These are phyloP conservation scores for Curvularia verruculosa DNA, from an alignment of 2,329 filamentous ascomycete genomes.

Conservation along the genomic window DNA sequence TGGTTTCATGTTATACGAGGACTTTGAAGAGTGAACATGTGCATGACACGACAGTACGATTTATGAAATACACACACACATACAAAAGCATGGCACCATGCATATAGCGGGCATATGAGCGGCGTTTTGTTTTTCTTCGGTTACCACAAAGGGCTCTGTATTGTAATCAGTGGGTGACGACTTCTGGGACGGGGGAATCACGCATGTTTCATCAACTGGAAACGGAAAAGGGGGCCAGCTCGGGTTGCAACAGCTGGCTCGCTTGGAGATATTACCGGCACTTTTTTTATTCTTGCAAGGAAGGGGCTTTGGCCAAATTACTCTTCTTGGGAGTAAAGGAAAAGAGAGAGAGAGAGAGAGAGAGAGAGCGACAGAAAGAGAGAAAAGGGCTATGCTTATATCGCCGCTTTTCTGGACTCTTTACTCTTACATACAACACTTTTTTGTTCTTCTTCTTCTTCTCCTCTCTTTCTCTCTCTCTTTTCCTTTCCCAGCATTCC, in stretches of 20 bases:
- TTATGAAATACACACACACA: constrained; percentile 18
- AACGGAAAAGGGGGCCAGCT: neutral
- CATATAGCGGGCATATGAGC: constrained; percentile 20
- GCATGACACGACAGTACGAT: constrained; percentile 23
- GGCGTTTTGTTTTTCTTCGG: constrained; percentile 20
- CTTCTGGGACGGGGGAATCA: neutral
- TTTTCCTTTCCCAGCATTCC: too few species aligned
- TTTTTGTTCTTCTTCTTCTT: too few species aligned
- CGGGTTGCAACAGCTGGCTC: neutral
- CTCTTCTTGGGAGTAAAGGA: too few species aligned
- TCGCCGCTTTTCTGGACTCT: neutral
- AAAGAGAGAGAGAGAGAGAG: too few species aligned
- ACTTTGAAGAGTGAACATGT: constrained; percentile 21
- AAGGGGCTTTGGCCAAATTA: constrained; percentile 5
- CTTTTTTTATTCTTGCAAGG: neutral
- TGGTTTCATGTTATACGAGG: constrained; percentile 29
- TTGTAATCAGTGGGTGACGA: constrained; percentile 4
- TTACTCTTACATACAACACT: too few species aligned
- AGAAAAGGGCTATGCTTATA: constrained; percentile 2
- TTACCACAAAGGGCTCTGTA: constrained; percentile 5
- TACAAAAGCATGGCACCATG: constrained; percentile 9
- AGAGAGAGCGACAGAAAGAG: too few species aligned
- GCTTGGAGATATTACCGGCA: neutral
- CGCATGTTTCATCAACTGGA: too few species aligned
- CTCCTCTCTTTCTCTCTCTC: too few species aligned